These are phyloP conservation scores for Vigna trinervia DNA, from an alignment of 306 rosid species.

Conservation along the genomic window DNA sequence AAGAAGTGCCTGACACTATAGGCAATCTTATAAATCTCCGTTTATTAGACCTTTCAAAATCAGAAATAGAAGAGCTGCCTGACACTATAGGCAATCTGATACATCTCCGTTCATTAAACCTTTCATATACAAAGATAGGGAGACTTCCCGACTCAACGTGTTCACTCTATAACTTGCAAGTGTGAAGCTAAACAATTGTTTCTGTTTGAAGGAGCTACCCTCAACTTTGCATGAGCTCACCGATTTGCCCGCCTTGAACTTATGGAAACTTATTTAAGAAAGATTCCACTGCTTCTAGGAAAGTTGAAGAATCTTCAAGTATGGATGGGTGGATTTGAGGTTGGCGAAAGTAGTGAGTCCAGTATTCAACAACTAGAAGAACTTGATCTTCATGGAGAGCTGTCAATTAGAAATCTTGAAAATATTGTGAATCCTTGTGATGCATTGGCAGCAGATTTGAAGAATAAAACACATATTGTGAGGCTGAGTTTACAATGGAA, in stretches of 20 bases:
- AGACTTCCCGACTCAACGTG: neutral
- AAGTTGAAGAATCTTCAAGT: neutral
- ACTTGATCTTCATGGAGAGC: neutral
- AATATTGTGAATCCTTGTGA: neutral
- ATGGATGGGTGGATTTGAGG: neutral
- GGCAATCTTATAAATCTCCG: neutral
- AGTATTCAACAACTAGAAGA: neutral
- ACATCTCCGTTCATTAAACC: neutral
- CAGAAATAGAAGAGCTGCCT: neutral
- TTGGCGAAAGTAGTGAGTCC: neutral
- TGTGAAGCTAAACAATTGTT: neutral
- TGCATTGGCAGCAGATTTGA: neutral
- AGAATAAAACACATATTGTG: neutral
- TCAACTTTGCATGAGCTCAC: neutral
- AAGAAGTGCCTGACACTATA: neutral
- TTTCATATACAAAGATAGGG: rapidly evolving
- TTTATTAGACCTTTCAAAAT: neutral
- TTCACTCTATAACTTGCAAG: neutral
- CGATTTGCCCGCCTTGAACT: neutral
- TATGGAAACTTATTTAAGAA: neutral
- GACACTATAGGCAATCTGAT: neutral
- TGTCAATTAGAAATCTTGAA: neutral
- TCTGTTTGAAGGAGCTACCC: neutral
- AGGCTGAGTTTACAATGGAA: neutral
- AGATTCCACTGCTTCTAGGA: neutral